These are phyloP conservation scores for Chaetomium fimeti DNA, from an alignment of 495 filamentous ascomycete species.

Conservation along the genomic window DNA sequence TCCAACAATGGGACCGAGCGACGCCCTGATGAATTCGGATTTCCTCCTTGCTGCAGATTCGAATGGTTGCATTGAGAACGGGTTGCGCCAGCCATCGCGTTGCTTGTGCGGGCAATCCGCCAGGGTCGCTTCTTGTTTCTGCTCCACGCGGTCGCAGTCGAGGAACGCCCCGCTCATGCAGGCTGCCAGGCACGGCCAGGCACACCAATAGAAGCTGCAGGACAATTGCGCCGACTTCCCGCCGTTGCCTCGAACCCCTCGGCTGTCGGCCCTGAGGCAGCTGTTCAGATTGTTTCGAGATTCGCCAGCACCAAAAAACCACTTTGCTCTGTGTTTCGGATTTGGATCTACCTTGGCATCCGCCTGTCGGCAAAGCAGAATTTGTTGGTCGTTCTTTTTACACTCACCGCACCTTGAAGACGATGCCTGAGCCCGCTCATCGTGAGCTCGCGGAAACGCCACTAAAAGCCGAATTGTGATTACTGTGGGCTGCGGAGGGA, in stretches of 20 bases:
- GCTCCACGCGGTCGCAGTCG: background rate
- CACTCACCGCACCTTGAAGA: too few species aligned
- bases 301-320: background rate
- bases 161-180: slow-evolving; percentile 15
- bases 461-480: too few species aligned
- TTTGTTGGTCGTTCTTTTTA: too few species aligned
- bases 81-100: background rate
- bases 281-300: slow-evolving; percentile 14
- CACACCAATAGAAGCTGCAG: slow-evolving; percentile 24
- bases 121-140: slow-evolving; percentile 11
- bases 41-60: background rate
- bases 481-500: background rate
- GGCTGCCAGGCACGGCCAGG: slow-evolving; percentile 24
- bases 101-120: background rate
- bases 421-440: too few species aligned
- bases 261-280: background rate
- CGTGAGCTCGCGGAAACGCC: too few species aligned
- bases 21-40: background rate
- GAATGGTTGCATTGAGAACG: slow-evolving; percentile 7
- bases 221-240: slow-evolving; percentile 16
- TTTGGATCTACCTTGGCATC: slow-evolving; percentile 23
- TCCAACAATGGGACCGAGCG: slow-evolving; percentile 8
- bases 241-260: slow-evolving; percentile 11
- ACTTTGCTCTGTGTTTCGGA: slow-evolving; percentile 23
- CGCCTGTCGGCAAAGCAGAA: background rate